A percentile compares a stretch with the other conserved stretches of the same genome.
These are phyloP conservation scores for Podospora anserina DNA, from an alignment of 495 filamentous ascomycete genomes.

Conservation along the genomic window DNA sequence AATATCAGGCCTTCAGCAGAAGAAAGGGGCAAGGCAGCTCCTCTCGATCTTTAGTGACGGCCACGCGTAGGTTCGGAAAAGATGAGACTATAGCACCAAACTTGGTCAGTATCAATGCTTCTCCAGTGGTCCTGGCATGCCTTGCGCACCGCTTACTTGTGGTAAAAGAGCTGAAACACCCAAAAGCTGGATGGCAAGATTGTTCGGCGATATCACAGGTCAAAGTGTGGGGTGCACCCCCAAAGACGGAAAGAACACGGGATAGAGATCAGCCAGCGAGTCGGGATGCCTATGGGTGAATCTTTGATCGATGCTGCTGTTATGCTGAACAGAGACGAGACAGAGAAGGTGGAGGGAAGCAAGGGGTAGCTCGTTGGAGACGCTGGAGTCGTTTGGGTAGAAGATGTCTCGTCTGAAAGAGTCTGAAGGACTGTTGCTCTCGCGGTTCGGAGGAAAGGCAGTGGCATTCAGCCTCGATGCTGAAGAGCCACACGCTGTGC, in stretches of 20 bases:
- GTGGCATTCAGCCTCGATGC: constrained; percentile 3
- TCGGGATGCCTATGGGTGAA: constrained; percentile 20
- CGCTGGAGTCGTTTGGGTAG: background rate
- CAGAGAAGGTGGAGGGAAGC: background rate
- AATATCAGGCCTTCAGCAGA: background rate
- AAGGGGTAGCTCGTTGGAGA: background rate
- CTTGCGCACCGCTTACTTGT: constrained; percentile 29
- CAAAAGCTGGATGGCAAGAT: constrained; percentile 10
- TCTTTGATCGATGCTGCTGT: background rate
- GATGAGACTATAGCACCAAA: constrained; percentile 23
- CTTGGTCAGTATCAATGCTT: constrained; percentile 35
- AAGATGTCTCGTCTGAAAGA: constrained; percentile 5
- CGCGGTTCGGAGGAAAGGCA: constrained; percentile 1
- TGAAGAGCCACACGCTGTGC: background rate
- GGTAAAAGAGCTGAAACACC: constrained; percentile 27
- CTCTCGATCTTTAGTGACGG: constrained; percentile 6
- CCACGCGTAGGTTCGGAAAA: constrained; percentile 20
- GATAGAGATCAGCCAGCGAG: constrained; percentile 18
- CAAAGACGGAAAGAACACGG: constrained; percentile 1
- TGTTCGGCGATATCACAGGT: constrained; percentile 23
- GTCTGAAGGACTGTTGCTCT: background rate
- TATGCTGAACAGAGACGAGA: background rate
- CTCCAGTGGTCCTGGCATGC: background rate
- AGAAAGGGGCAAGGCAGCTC: background rate
- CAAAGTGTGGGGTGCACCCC: constrained; percentile 25